Percentiles rank a stretch among this genome's conserved stretches.
Conservation (phyloP, 805 yeast species). For the Candida ficus region DNA sequence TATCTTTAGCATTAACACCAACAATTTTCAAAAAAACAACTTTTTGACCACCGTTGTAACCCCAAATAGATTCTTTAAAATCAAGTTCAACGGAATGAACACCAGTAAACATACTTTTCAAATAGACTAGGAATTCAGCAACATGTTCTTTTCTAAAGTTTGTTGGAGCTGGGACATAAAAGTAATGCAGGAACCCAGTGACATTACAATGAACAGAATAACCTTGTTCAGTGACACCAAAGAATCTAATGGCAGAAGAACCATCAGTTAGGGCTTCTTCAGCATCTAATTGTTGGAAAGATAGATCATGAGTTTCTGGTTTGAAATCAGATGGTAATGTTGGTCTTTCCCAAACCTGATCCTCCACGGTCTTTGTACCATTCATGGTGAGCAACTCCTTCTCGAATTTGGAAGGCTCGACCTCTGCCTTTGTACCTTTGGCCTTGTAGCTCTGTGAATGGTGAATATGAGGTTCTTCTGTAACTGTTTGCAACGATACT, state of each 20-base stretch:
- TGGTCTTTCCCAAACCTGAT: conserved; percentile 53
- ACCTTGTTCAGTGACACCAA: conserved; percentile 89
- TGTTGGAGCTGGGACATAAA: conserved; percentile 86
- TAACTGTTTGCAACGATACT: conserved; percentile 15
- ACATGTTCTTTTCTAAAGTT: conserved; percentile 61
- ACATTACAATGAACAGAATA: conserved; percentile 87
- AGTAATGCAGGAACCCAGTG: conserved; percentile 81
- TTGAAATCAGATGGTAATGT: conserved; percentile 45
- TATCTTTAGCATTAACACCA: conserved; percentile 58
- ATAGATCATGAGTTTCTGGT: conserved; percentile 45
- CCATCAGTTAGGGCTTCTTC: conserved; percentile 69
- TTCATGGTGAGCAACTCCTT: conserved; percentile 44
- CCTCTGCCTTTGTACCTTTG: conserved; percentile 23
- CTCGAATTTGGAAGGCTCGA: conserved; percentile 46
- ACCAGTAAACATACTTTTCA: conserved; percentile 47
- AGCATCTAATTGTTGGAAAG: conserved; percentile 91
- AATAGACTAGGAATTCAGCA: conserved; percentile 37
- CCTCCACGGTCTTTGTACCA: conserved; percentile 19
- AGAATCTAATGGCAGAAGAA: conserved; percentile 68
- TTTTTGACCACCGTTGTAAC: conserved; percentile 73
- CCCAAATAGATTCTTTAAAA: conserved; percentile 88
- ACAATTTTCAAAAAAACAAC: conserved; percentile 75
- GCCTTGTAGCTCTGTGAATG: conserved; percentile 27
- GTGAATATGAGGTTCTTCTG: conserved; percentile 18
- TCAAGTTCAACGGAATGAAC: conserved; percentile 60